phyloP scores from a whole-genome alignment of 2,329 filamentous ascomycete species.

The Trichoderma guizhouense region DNA sequence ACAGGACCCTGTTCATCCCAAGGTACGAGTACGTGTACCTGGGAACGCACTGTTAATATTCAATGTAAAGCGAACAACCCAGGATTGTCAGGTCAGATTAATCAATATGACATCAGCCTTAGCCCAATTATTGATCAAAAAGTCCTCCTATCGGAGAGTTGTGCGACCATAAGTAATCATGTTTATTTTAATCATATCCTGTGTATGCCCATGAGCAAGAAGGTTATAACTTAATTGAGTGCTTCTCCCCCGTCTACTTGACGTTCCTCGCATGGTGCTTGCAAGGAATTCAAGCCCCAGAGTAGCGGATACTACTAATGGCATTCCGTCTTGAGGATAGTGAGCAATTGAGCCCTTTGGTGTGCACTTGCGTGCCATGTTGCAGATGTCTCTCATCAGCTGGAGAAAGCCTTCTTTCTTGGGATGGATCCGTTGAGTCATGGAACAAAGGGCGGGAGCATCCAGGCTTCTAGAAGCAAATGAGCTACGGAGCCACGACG shows the following conservation, averaged over 20 bases:
- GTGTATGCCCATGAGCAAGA: not conserved
- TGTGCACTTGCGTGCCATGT: not conserved
- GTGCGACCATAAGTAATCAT: not conserved
- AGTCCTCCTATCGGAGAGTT: not conserved
- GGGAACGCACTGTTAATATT: not conserved
- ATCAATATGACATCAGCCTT: not conserved
- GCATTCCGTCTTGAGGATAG: not conserved
- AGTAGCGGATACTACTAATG: not conserved
- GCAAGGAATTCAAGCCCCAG: not conserved
- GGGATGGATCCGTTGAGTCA: not conserved
- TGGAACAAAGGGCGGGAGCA: not conserved
- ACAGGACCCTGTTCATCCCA: not conserved
- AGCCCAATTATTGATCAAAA: not conserved
- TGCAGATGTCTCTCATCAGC: not conserved
- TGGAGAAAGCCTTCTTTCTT: not conserved
- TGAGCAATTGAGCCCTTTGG: not conserved
- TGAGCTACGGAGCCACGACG: not conserved
- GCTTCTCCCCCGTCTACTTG: not conserved
- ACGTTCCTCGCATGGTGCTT: not conserved
- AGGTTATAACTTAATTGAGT: not conserved
- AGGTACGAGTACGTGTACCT: not conserved
- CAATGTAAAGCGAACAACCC: not conserved
- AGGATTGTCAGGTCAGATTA: not conserved
- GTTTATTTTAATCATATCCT: not conserved
- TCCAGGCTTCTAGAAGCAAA: slow-evolving; percentile 2